phyloP scores from a whole-genome alignment of 148 eudicot genomes.

The Suaeda aralocaspica region DNA sequence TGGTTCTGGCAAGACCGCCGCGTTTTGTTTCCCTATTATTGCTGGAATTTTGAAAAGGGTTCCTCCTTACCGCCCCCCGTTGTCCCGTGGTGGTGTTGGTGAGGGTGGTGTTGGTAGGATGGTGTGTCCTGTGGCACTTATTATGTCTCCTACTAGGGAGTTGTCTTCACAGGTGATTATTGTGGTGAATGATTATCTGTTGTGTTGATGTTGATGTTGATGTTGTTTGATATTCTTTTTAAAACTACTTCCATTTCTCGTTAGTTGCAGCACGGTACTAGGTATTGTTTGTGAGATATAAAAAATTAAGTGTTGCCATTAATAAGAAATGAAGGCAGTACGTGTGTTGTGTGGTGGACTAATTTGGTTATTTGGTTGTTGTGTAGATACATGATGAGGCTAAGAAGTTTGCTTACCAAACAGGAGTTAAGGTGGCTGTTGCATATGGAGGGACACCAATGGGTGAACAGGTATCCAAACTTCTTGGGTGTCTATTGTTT shows the following conservation, averaged over 20 bases:
- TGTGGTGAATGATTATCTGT: not conserved
- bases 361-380: constrained; percentile 1
- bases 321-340: too few relatives aligned
- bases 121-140: constrained; percentile 59
- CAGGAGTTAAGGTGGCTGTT: constrained; percentile 74
- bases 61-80: not conserved
- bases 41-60: constrained; percentile 40
- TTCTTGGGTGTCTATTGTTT: constrained; percentile 15
- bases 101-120: constrained; percentile 11
- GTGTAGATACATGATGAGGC: constrained; percentile 72
- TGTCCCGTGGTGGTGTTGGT: constrained; percentile 1
- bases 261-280: too few relatives aligned
- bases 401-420: constrained; percentile 67
- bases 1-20: constrained; percentile 85
- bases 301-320: too few relatives aligned
- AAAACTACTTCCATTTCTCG: too few relatives aligned
- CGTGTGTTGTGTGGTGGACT: not conserved
- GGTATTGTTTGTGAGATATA: too few relatives aligned
- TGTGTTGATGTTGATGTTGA: not conserved
- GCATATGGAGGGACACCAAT: constrained; percentile 91
- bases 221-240: too few relatives aligned
- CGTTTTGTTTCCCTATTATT: constrained; percentile 81
- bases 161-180: constrained; percentile 64
- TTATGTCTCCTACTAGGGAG: constrained; percentile 78
- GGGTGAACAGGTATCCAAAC: constrained; percentile 45